Conservation (phyloP, 2,329 filamentous ascomycete genomes). For the Lecanosticta acicola region DNA sequence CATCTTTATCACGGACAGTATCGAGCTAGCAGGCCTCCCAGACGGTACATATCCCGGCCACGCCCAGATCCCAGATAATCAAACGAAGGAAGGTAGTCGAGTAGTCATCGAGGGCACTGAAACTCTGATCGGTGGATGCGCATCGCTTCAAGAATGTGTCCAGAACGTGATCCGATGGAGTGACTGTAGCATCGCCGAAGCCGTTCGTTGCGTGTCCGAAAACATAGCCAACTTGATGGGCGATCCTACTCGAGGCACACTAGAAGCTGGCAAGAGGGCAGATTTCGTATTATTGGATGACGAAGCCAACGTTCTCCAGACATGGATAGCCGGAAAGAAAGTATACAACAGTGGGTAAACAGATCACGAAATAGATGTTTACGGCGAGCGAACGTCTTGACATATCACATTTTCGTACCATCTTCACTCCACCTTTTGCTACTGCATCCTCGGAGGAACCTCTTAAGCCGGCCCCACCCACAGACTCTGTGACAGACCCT, state of each 20-base stretch:
- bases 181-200: constrained; percentile 45
- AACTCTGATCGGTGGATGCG: constrained; percentile 51
- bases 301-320: constrained; percentile 44
- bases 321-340: constrained; percentile 45
- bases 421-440: neutral
- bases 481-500: constrained; percentile 23
- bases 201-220: constrained; percentile 46
- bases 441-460: neutral
- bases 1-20: constrained; percentile 51
- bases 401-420: neutral
- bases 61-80: constrained; percentile 46
- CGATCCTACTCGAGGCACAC: constrained; percentile 39
- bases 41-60: constrained; percentile 48
- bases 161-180: constrained; percentile 45
- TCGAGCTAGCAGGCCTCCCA: constrained; percentile 49
- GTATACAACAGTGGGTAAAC: constrained; percentile 36
- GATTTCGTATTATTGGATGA: constrained; percentile 47
- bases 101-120: constrained; percentile 50
- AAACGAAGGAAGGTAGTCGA: constrained; percentile 45
- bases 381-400: neutral
- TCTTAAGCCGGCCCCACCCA: constrained; percentile 14
- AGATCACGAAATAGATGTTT: neutral
- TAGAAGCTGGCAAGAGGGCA: constrained; percentile 43
- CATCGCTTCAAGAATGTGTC: constrained; percentile 47
- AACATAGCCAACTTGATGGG: constrained; percentile 49